Evolutionary conservation across 495 filamentous ascomycete genomes (phyloP), one percentile per base, ranked within the genome.

Genomic region (Xylaria sp.): DNA sequence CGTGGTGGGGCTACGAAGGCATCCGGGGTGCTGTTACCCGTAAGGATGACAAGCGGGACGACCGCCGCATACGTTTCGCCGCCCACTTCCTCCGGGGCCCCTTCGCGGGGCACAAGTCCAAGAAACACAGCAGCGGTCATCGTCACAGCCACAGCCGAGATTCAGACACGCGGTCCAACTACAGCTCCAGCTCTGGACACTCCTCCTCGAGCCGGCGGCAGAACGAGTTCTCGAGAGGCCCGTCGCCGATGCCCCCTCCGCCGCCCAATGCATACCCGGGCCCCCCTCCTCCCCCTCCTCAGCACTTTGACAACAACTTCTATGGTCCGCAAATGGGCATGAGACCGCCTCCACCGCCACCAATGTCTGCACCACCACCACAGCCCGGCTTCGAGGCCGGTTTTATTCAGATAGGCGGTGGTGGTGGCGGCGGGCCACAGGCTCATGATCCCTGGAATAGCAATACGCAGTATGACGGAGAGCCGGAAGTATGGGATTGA

Each of bases 21-120:
- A 64, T 79, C 15, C 73, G 71, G n/a, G 77, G 77, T 31, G 77
- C 77, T 44, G 77, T 79, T 4, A 79, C 77, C 9, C 77, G 77
- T 11, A 67, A 58, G 44, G 72, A 74, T 35, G 77, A 79, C 57
- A 71, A 72, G 15, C 72, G 67, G 24, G 77, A 79, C 40, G 69
- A 75, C 53, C 33, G 40, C 7, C 76, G 76, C 55, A 44, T 58
- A n/a, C 71, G 71, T 6, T 62, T 76, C 44, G 76, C 76, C 5
- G 69, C 74, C 15, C 76, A 79, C 67, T 46, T 78, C 14, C 48
- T 79, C 46, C 76, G 77, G 35, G 76, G 74, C 7, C 77, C 77
- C 7, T 79, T 79, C 53, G 77, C 77, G 21, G 73, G 74, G 29
- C 57, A 73, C 68, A 72, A 72, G 69, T 40, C 69, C 70, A 72